Evolutionary conservation across 2,329 filamentous ascomycete species (phyloP).

Genomic region (Fusarium avenaceum): DNA sequence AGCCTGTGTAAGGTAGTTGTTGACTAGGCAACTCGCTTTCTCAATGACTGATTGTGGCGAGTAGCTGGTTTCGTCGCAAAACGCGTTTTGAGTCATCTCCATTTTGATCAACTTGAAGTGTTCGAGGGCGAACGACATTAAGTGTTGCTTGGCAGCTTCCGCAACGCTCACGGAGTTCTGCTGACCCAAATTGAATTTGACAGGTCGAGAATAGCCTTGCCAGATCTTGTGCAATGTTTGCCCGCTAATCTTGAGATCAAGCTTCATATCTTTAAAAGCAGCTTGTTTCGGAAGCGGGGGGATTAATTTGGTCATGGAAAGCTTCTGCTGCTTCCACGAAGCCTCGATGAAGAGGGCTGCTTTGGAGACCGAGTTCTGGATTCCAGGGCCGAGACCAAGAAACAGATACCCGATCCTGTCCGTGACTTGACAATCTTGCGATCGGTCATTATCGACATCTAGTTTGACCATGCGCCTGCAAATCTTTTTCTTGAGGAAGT

Average conservation of each 20-base stretch:
- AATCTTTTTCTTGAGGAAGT: slow-evolving; percentile 47
- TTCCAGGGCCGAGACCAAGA: slow-evolving; percentile 17
- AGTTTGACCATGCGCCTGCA: slow-evolving; percentile 47
- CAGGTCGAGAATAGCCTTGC: slow-evolving; percentile 23
- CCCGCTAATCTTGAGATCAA: slow-evolving; percentile 41
- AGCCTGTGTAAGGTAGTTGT: slow-evolving; percentile 26
- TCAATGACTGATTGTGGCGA: slow-evolving; percentile 5
- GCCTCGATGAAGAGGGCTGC: slow-evolving; percentile 32
- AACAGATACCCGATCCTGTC: slow-evolving; percentile 40
- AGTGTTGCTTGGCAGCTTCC: slow-evolving; percentile 39
- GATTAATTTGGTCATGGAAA: slow-evolving; percentile 38
- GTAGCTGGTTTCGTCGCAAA: slow-evolving; percentile 13
- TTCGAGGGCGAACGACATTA: slow-evolving; percentile 24
- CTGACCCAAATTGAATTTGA: background rate
- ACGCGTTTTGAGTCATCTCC: slow-evolving; percentile 13
- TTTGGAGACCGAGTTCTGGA: slow-evolving; percentile 21
- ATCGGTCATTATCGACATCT: slow-evolving; percentile 38
- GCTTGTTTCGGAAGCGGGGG: slow-evolving; percentile 41
- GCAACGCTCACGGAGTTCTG: slow-evolving; percentile 24
- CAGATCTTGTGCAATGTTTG: slow-evolving; percentile 24
- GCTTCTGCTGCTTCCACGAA: slow-evolving; percentile 42
- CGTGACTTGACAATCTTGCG: slow-evolving; percentile 13
- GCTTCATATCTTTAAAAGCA: slow-evolving; percentile 23
- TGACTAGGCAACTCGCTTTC: slow-evolving; percentile 13
- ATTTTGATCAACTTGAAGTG: slow-evolving; percentile 36